Base-by-base conservation (phyloP, 768 basidiomycete genomes). In the Arthromyces matolae region DNA sequence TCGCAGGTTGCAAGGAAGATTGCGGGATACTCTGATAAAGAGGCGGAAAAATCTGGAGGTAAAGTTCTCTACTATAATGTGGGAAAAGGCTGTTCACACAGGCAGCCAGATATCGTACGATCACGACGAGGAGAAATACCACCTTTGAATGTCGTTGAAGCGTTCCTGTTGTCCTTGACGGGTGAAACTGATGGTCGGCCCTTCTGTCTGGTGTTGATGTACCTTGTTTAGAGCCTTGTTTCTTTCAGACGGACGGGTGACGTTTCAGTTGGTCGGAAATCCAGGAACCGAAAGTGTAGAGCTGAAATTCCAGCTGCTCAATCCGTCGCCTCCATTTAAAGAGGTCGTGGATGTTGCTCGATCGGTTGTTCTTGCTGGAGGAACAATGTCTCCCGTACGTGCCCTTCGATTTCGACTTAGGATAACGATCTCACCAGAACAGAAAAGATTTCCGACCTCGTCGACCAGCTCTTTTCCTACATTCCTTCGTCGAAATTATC, bases 361-460 rank as follows among this genome's bases (percentile, higher is more conserved):
- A 29, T 78, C 88, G 3, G 84, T 98, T n/a, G 69, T 98, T 23
- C 72, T 99, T 31, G 95, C 96, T 7, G 95, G 95, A 8, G 95
- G 95, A 4, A 99, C 95, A 0, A 97, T 99, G 96, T 92, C 93
- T 6, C 95, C 95, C n/a, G 92, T 96, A 68, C 44, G 69, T 58
- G 36, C 47, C 14, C n/a, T 18, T 10, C 13, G 37, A 38, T 45
- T 22, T 24, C 23, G 29, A 25, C 3, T 14, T 12, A 45, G 7
- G 31, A 20, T 7, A 47, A n/a, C 35, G 44, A 39, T 9, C 16
- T 20, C 4, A 40, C 22, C 5, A 37, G 13, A 10, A 37, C 36
- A 1, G 46, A 41, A 4, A 57, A 96, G 93, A 87, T 95, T 41
- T 82, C 85, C n/a, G 93, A 96, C 63, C 80, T 97, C 13, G 69